These are phyloP conservation scores for Calocera viscosa DNA, from an alignment of 768 basidiomycete genomes.

Conservation along the genomic window DNA sequence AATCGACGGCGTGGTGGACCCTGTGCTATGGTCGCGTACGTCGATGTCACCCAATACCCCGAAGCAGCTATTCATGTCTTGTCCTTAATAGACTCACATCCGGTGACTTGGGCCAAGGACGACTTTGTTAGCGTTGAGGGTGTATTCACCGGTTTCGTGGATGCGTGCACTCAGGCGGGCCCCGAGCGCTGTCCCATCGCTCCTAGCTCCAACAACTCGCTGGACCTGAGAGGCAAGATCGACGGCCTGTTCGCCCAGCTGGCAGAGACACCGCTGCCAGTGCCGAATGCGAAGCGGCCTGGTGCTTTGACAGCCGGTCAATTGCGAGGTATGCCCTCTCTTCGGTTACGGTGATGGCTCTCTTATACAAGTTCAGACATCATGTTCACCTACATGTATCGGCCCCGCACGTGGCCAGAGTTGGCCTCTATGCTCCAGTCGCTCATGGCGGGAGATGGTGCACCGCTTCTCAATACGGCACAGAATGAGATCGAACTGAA, in stretches of 20 bases:
- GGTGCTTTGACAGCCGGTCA: slow-evolving; percentile 24
- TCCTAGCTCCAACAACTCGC: slow-evolving; percentile 14
- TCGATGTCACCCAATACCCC: slow-evolving; percentile 10
- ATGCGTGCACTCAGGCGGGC: slow-evolving; percentile 24
- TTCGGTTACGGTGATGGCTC: not conserved
- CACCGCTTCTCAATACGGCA: slow-evolving; percentile 18
- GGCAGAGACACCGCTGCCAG: slow-evolving; percentile 23
- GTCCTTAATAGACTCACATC: not conserved
- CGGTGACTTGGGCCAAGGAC: slow-evolving; percentile 8
- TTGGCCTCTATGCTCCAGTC: slow-evolving; percentile 17
- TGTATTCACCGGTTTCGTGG: slow-evolving; percentile 22
- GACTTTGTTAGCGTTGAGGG: slow-evolving; percentile 22
- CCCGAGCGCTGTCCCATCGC: slow-evolving; percentile 23
- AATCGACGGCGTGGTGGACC: slow-evolving; percentile 27
- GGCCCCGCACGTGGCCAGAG: slow-evolving; percentile 20
- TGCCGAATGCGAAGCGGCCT: slow-evolving; percentile 19
- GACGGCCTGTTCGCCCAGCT: slow-evolving; percentile 21
- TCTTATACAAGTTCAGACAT: slow-evolving; percentile 8
- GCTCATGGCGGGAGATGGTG: slow-evolving; percentile 23
- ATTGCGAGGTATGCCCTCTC: slow-evolving; percentile 17
- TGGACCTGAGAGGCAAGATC: slow-evolving; percentile 16
- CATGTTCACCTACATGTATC: slow-evolving; percentile 19
- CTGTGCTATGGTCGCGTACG: slow-evolving; percentile 22
- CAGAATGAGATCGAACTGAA: slow-evolving; percentile 17
- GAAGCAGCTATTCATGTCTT: not conserved